Base-by-base conservation (phyloP, 1,284 basidiomycete species). In the Pseudozyma hubeiensis region DNA sequence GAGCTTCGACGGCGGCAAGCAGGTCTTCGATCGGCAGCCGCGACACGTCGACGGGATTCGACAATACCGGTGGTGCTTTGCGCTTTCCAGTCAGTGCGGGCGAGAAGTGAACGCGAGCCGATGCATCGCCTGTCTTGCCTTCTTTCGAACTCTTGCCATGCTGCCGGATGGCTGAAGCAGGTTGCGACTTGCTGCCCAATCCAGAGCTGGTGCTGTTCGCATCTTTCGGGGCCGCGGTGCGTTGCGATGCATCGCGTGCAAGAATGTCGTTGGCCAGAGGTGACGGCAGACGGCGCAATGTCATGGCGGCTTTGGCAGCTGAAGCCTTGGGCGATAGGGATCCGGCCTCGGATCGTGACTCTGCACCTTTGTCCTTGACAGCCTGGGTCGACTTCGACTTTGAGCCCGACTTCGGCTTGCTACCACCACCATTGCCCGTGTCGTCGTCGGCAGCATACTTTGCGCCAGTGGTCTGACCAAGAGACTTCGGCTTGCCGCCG, bases 11-110 rank as follows among this genome's bases (percentile, higher is more conserved):
- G 4, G 87, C 85, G 3, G 81, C 70, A 4, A 87, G 72, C 8
- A 87, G 79, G 60, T 86, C 84, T 53, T 87, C 86, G 39, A 87
- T 77, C 13, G 84, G 79, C 53, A 87, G 81, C 49, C 86, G 85
- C 10, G 84, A 84, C 10, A 84, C 81, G 43, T 84, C 84, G n/a
- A 67, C 77, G 5, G 81, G 77, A 43, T 84, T 72, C 5, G 79
- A 75, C 16, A 84, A 63, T 31, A 77, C 65, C 7, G 72, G 64
- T n/a, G 61, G 57, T 6, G 76, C 71, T 40, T 79, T 79, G 43
- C 78, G 77, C 61, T 83, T 80, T 48, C 72, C 83, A 0, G 84
- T 85, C 48, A 85, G 62, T 5, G 84, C 84, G 5, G 82, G 82
- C 34, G 82, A 80, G 29, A 75, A 75, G 60, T 75, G 73, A 14